Conservation (phyloP, 495 filamentous ascomycete species). For the Podospora sp. region DNA sequence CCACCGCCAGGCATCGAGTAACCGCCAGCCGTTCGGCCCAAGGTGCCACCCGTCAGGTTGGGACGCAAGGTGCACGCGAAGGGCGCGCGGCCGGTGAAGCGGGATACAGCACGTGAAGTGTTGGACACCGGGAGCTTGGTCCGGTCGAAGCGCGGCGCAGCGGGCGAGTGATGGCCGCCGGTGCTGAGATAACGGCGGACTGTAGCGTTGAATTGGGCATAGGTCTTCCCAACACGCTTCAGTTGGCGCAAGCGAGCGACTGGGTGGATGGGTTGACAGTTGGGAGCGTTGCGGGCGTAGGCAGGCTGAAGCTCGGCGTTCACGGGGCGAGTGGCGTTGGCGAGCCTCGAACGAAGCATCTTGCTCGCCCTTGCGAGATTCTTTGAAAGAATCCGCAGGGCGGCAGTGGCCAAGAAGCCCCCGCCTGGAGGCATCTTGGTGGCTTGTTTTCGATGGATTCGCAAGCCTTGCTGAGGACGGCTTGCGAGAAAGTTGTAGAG, state of each 20-base stretch:
- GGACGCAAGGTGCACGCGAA: slow-evolving; percentile 91
- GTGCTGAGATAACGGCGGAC: slow-evolving; percentile 65
- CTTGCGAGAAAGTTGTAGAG: slow-evolving; percentile 9
- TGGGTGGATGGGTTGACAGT: slow-evolving; percentile 71
- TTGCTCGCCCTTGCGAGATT: slow-evolving; percentile 60
- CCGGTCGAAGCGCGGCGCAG: slow-evolving; percentile 57
- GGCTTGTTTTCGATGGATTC: background rate
- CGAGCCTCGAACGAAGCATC: slow-evolving; percentile 60
- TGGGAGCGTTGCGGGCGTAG: slow-evolving; percentile 47
- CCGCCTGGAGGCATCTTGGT: slow-evolving; percentile 65
- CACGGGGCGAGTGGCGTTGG: slow-evolving; percentile 53
- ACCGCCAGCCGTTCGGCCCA: slow-evolving; percentile 83
- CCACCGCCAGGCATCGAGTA: slow-evolving; percentile 72
- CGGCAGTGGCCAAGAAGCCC: slow-evolving; percentile 71
- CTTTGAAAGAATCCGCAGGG: slow-evolving; percentile 68
- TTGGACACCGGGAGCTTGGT: slow-evolving; percentile 66
- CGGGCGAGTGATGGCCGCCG: slow-evolving; percentile 31
- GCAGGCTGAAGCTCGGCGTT: slow-evolving; percentile 54
- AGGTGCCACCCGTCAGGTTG: slow-evolving; percentile 85
- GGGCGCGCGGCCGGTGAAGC: slow-evolving; percentile 71
- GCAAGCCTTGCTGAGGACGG: slow-evolving; percentile 18
- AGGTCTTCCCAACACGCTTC: slow-evolving; percentile 65
- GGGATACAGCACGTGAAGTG: slow-evolving; percentile 65
- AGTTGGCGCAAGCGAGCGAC: slow-evolving; percentile 71
- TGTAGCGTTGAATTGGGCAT: slow-evolving; percentile 61